Evolutionary conservation across 352 stramenopile genomes (phyloP).

Genomic region (Plasmopara viticola): DNA sequence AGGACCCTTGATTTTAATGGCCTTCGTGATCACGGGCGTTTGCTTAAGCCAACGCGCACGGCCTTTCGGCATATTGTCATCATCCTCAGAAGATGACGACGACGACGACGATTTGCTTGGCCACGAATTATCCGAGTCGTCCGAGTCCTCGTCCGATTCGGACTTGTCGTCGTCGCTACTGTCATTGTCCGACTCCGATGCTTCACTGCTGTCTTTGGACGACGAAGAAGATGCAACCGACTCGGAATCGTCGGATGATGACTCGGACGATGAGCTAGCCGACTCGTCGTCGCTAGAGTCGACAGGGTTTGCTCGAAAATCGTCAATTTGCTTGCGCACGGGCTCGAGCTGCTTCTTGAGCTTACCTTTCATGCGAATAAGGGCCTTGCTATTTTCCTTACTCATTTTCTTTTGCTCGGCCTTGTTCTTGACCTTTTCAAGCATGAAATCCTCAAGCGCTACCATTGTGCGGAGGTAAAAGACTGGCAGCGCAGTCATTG

Average conservation of each 20-base stretch:
- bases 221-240: constrained; percentile 15
- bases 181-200: constrained; percentile 17
- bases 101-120: constrained; percentile 54
- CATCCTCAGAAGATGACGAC: constrained; percentile 60
- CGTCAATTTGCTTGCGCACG: constrained; percentile 84
- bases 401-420: constrained; percentile 96
- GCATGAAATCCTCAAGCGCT: constrained; percentile 90
- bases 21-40: constrained; percentile 57
- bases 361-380: constrained; percentile 97
- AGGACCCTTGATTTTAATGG: constrained; percentile 37
- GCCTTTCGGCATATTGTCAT: constrained; percentile 90
- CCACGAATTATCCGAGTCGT: constrained; percentile 51
- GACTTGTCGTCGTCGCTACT: constrained; percentile 22
- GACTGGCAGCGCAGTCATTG: constrained; percentile 78
- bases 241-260: constrained; percentile 30
- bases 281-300: constrained; percentile 61
- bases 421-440: constrained; percentile 93
- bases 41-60: constrained; percentile 95
- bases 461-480: constrained; percentile 92
- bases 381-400: constrained; percentile 92
- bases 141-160: constrained; percentile 35
- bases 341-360: constrained; percentile 95
- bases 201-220: constrained; percentile 14
- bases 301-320: constrained; percentile 89
- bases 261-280: constrained; percentile 26